Percentiles rank a stretch among this genome's conserved stretches.
These are phyloP conservation scores for Zygotorulaspora mrakii DNA, from an alignment of 1,139 yeast genomes.

Conservation along the genomic window DNA sequence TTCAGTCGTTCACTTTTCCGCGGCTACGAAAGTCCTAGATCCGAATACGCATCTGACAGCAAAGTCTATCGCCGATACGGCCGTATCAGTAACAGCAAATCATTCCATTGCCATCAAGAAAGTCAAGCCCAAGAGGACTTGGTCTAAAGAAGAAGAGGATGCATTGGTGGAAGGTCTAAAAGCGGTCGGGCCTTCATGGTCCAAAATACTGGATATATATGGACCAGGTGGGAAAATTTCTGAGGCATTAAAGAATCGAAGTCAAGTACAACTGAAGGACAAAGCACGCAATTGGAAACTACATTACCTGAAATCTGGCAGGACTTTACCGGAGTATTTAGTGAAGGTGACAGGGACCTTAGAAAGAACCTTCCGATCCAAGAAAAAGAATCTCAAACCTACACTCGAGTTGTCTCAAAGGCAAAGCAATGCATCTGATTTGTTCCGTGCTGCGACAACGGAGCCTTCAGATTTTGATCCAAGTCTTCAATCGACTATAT, in stretches of 20 bases:
- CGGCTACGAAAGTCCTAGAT: background rate
- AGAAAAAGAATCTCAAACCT: slow-evolving; percentile 23
- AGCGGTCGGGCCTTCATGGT: slow-evolving; percentile 86
- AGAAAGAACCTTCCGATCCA: slow-evolving; percentile 49
- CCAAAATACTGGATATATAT: slow-evolving; percentile 76
- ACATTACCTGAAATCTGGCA: slow-evolving; percentile 67
- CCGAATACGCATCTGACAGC: slow-evolving; percentile 2
- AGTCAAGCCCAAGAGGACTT: slow-evolving; percentile 45
- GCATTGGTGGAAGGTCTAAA: slow-evolving; percentile 80
- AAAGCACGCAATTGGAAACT: slow-evolving; percentile 94
- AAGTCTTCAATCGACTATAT: slow-evolving; percentile 22
- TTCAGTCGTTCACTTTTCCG: slow-evolving; percentile 5
- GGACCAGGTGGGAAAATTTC: slow-evolving; percentile 90
- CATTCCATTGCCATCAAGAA: slow-evolving; percentile 17
- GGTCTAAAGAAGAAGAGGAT: slow-evolving; percentile 88
- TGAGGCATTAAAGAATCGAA: slow-evolving; percentile 79
- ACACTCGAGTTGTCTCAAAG: slow-evolving; percentile 6
- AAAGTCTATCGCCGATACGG: slow-evolving; percentile 23
- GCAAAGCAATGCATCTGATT: slow-evolving; percentile 11
- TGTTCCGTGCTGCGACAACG: slow-evolving; percentile 17
- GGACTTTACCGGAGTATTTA: slow-evolving; percentile 74
- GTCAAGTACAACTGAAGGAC: slow-evolving; percentile 88
- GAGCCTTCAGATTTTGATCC: slow-evolving; percentile 26
- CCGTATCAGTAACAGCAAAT: slow-evolving; percentile 21
- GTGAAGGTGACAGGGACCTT: slow-evolving; percentile 83